phyloP scores from a whole-genome alignment of 164 flowering plant genomes.

The Aristolochia contorta region DNA sequence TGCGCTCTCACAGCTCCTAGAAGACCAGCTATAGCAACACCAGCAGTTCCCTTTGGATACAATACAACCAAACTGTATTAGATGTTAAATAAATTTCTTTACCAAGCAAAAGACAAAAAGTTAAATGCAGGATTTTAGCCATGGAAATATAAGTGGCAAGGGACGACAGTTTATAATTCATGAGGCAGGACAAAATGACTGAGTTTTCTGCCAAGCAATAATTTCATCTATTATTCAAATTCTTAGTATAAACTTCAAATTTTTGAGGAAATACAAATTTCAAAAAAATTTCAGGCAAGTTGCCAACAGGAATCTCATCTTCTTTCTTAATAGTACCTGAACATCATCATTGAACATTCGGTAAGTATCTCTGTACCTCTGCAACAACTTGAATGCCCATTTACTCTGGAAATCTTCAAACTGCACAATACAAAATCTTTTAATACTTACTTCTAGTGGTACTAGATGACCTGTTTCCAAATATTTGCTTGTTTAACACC shows the following conservation, averaged over 20 bases:
- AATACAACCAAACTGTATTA: background rate
- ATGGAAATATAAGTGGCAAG: too few relatives aligned
- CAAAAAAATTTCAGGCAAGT: too few relatives aligned
- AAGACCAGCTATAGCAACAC: conserved; percentile 98
- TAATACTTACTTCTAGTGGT: conserved; percentile 1
- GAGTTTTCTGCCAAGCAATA: too few relatives aligned
- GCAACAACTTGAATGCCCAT: conserved; percentile 96
- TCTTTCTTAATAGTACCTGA: conserved; percentile 38
- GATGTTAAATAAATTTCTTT: too few relatives aligned
- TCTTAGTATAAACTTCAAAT: too few relatives aligned
- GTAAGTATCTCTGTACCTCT: conserved; percentile 78
- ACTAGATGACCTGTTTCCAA: background rate
- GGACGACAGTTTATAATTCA: too few relatives aligned
- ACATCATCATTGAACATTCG: conserved; percentile 99
- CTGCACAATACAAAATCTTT: conserved; percentile 28
- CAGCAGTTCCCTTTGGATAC: conserved; percentile 77
- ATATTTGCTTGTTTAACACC: background rate
- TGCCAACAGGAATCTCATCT: too few relatives aligned
- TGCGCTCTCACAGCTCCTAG: conserved; percentile 97
- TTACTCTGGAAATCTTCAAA: conserved; percentile 99
- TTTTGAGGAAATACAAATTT: too few relatives aligned
- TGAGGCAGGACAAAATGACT: too few relatives aligned
- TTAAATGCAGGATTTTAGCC: too few relatives aligned
- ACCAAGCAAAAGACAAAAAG: too few relatives aligned
- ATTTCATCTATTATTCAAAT: too few relatives aligned